Base-by-base conservation (phyloP, 768 basidiomycete genomes). In the Boletus coccyginus region DNA sequence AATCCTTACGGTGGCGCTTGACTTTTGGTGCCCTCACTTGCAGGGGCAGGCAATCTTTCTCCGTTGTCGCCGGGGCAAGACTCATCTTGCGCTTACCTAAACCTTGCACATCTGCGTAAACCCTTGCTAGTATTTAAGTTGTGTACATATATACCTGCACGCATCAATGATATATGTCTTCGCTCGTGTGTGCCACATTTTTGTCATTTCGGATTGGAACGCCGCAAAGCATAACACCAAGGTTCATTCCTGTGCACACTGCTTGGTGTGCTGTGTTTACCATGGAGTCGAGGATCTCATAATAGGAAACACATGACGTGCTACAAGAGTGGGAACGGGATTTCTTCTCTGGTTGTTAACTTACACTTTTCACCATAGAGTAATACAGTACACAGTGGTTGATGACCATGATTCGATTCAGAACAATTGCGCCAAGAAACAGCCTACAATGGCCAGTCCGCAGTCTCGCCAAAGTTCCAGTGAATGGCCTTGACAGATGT, bases 381-480 rank as follows among this genome's bases (percentile, higher is more conserved):
- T 49, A 52, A 49, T 27, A 39, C 21, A 50, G n/a, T 59, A 58
- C 57, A 58, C n/a, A 21, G 42, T 38, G n/a, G 35, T 5, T 38
- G 41, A 60, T 46, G 19, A 43, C 11, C 44, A 19, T 40, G 21
- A 31, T 51, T 53, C 41, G 29, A 51, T 39, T 5, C 38, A 42
- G 27, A 32, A 8, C 21, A 39, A 17, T 44, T 31, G 24, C 8
- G 33, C 35, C 21, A n/a, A 31, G 35, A 51, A 38, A 47, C 36
- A 2, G 41, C 46, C 48, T 74, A 91, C 64, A 92, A 73, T 4
- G 90, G 90, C 89, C 90, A 92, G 24, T 85, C 85, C 33, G 88
- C 70, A 64, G 83, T 83, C 73, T 91, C 90, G 5, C 88, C 90
- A 62, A 88, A 91, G 71, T 93, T 92, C 90, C 90, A 93, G 64